A percentile compares a stretch with the other conserved stretches of the same genome.
phyloP scores from a whole-genome alignment of 1,139 yeast species.

The Kodamaea ohmeri region DNA sequence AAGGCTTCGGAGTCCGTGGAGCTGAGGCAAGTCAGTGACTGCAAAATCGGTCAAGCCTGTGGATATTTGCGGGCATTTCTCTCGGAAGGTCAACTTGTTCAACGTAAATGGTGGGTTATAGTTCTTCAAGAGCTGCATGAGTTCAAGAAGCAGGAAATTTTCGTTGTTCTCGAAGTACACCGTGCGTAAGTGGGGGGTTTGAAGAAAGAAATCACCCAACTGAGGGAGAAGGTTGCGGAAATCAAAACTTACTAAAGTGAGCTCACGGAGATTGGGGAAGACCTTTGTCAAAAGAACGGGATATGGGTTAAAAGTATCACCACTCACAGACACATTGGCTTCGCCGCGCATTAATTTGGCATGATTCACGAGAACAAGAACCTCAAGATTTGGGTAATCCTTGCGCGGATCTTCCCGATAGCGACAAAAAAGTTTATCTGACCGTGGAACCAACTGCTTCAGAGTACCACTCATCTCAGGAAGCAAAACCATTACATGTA shows the following conservation, averaged over 20 bases:
- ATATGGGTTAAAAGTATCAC: conserved; percentile 26
- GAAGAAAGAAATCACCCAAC: conserved; percentile 31
- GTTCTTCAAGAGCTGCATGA: conserved; percentile 31
- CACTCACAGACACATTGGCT: conserved; percentile 13
- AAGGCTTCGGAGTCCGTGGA: conserved; percentile 24
- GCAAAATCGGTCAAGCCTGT: conserved; percentile 28
- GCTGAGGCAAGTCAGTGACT: conserved; percentile 24
- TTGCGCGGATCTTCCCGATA: conserved; percentile 3
- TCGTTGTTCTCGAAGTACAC: conserved; percentile 37
- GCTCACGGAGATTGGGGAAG: conserved; percentile 26
- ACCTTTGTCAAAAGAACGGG: conserved; percentile 23
- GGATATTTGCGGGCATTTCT: conserved; percentile 20
- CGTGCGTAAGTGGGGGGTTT: conserved; percentile 19
- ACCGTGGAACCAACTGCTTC: conserved; percentile 21
- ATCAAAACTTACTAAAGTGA: conserved; percentile 32
- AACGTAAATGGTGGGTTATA: conserved; percentile 29
- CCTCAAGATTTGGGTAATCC: conserved; percentile 16
- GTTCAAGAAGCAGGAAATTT: conserved; percentile 27
- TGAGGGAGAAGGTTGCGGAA: conserved; percentile 27
- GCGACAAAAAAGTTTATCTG: conserved; percentile 19
- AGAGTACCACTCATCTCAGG: conserved; percentile 18
- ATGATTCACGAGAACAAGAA: conserved; percentile 28
- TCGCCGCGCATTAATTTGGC: conserved; percentile 19
- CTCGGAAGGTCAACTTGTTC: conserved; percentile 31
- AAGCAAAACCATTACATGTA: conserved; percentile 17